These are phyloP conservation scores for Dictyostelium discoideum DNA, from an alignment of 78 protist genomes.

Conservation along the genomic window dicty_2.7 NC_007090.3:2315001-2315500, in stretches of 20 bases:
- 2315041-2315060: conserved; percentile 17
- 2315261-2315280: conserved; percentile 18
- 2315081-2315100: conserved; percentile 46
- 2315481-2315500: conserved; percentile 44
- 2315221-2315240: conserved; percentile 27
- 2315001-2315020: not conserved
- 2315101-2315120: conserved; percentile 31
- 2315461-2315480: conserved; percentile 78
- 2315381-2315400: conserved; percentile 11
- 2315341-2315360: conserved; percentile 31
- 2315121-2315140: conserved; percentile 22
- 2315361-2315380: conserved; percentile 36
- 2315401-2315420: conserved; percentile 61
- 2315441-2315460: conserved; percentile 38
- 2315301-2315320: conserved; percentile 39
- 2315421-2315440: conserved; percentile 64
- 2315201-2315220: not conserved
- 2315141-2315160: conserved; percentile 67
- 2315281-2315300: conserved; percentile 49
- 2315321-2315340: conserved; percentile 19
- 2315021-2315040: not conserved
- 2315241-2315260: not conserved
- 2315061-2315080: conserved; percentile 65
- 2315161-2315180: conserved; percentile 68
- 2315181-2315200: not conserved